Percentiles rank a stretch among this genome's conserved stretches.
Evolutionary conservation across 495 filamentous ascomycete genomes (phyloP).

Genomic region (Penicillium bovifimosum): DNA sequence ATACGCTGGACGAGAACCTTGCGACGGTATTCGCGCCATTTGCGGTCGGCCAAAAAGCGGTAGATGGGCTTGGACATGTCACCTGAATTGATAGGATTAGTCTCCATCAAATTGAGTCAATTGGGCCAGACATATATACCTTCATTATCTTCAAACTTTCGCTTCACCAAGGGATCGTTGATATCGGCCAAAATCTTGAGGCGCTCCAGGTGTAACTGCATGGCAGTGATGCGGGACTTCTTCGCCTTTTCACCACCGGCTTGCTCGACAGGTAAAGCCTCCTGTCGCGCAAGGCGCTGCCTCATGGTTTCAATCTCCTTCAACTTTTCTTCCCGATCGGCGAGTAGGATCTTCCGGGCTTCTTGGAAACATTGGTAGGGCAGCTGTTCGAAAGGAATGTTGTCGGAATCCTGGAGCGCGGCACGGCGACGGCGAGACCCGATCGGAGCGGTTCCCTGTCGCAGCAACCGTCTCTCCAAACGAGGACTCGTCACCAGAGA

Average conservation of each 20-base stretch:
- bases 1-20: constrained; percentile 80
- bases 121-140: constrained; percentile 47
- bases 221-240: constrained; percentile 60
- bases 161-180: constrained; percentile 93
- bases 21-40: constrained; percentile 79
- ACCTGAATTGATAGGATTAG: constrained; percentile 44
- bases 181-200: constrained; percentile 89
- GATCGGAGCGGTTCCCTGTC: constrained; percentile 54
- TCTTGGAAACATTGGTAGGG: constrained; percentile 98
- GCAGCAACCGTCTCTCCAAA: constrained; percentile 55
- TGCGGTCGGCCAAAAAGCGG: constrained; percentile 75
- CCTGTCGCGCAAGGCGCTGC: constrained; percentile 53
- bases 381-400: constrained; percentile 84
- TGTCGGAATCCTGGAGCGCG: constrained; percentile 57
- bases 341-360: constrained; percentile 73
- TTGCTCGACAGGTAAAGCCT: constrained; percentile 52
- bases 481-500: constrained; percentile 46
- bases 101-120: not conserved
- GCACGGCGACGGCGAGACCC: constrained; percentile 81
- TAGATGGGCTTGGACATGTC: constrained; percentile 98
- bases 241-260: constrained; percentile 56
- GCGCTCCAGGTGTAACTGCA: constrained; percentile 68
- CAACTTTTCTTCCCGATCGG: constrained; percentile 79
- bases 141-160: constrained; percentile 85
- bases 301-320: constrained; percentile 54